Percentiles rank a stretch among this genome's conserved stretches.
Conservation (phyloP, 208 protist genomes). For the Leishmania lainsoni region DNA sequence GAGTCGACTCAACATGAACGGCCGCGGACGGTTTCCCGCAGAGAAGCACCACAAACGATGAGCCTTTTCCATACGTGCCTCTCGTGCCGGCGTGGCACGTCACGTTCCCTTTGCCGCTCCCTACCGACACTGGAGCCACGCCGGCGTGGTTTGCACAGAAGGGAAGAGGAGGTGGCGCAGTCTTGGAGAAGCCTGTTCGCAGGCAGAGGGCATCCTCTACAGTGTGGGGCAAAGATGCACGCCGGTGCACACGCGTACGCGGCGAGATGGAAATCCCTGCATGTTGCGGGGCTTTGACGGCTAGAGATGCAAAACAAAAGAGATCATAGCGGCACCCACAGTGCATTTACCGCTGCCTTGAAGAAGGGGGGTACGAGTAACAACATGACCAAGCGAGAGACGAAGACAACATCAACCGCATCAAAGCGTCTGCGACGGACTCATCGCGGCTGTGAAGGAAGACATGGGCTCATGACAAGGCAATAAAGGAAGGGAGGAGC, state of each 20-base stretch:
- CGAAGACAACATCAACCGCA: background rate
- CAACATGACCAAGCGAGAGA: background rate
- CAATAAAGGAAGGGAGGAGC: background rate
- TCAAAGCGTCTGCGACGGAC: background rate
- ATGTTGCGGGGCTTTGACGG: background rate
- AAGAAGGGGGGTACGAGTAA: background rate
- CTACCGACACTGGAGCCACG: background rate
- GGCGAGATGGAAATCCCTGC: background rate
- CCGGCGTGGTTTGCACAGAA: background rate
- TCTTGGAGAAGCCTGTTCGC: background rate
- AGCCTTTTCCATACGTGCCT: background rate
- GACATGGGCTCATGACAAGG: background rate
- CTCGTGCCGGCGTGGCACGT: background rate
- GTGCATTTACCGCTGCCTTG: background rate
- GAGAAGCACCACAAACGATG: background rate
- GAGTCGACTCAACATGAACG: background rate
- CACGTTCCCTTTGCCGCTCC: background rate
- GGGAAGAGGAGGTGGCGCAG: background rate
- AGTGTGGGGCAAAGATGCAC: background rate
- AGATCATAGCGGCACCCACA: background rate
- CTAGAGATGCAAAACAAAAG: background rate
- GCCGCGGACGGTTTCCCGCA: background rate
- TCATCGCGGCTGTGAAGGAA: background rate
- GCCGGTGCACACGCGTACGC: background rate
- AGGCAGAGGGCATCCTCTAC: background rate